phyloP scores from a whole-genome alignment of 1,139 yeast species.

The Torulaspora pretoriensis region DNA sequence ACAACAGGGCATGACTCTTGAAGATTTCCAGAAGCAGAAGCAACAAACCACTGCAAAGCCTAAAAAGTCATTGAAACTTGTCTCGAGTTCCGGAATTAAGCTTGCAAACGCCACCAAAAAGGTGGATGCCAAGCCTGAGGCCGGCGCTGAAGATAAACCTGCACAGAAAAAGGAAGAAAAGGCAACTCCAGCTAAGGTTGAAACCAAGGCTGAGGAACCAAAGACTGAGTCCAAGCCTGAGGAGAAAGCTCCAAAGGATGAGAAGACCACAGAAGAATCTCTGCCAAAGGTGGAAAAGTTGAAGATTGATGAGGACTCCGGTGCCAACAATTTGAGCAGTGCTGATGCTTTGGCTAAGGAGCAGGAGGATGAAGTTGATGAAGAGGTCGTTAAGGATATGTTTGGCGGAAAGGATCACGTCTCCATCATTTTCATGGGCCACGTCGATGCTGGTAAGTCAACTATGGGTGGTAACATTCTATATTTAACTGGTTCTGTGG shows the following conservation, averaged over 20 bases:
- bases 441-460: constrained; percentile 98
- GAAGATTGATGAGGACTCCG: constrained; percentile 22
- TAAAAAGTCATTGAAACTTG: constrained; percentile 59
- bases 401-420: constrained; percentile 97
- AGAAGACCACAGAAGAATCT: neutral
- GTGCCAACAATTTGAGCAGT: constrained; percentile 13
- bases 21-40: constrained; percentile 72
- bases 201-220: constrained; percentile 13
- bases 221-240: constrained; percentile 21
- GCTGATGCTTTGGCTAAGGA: constrained; percentile 54
- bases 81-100: constrained; percentile 62
- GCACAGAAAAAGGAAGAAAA: constrained; percentile 14
- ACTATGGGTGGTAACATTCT: constrained; percentile 98
- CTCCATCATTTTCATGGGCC: constrained; percentile 97
- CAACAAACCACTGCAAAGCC: constrained; percentile 44
- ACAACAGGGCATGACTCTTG: constrained; percentile 68
- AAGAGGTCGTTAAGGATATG: constrained; percentile 83
- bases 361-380: constrained; percentile 83
- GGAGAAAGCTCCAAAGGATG: neutral
- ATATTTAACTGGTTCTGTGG: constrained; percentile 92
- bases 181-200: constrained; percentile 15
- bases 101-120: constrained; percentile 57
- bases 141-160: constrained; percentile 29
- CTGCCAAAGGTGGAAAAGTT: constrained; percentile 26
- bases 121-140: constrained; percentile 37